These are phyloP conservation scores for Ceratobasidium sp. DNA, from an alignment of 1,284 basidiomycete genomes.

Conservation along the genomic window DNA sequence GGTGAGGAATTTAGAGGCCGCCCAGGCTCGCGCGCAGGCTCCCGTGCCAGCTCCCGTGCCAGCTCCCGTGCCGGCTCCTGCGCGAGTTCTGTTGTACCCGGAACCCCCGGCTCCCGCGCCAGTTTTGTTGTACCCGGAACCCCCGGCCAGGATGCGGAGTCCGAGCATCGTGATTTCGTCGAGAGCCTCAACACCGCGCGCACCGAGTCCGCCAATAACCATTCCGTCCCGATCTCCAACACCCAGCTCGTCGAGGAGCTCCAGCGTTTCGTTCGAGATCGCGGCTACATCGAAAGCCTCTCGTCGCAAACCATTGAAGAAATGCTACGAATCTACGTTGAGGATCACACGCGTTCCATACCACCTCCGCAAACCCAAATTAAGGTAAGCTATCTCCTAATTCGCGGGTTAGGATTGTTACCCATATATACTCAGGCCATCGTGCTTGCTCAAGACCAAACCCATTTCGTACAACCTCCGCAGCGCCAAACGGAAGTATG, in stretches of 20 bases:
- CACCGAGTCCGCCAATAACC: neutral
- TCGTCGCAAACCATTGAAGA: neutral
- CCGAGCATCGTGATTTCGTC: neutral
- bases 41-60: too few species aligned
- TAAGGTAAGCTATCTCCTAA: too few species aligned
- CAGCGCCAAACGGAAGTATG: constrained; percentile 7
- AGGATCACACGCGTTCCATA: neutral
- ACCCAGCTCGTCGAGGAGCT: neutral
- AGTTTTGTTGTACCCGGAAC: neutral
- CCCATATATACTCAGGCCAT: too few species aligned
- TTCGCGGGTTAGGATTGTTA: too few species aligned
- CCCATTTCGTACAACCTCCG: too few species aligned
- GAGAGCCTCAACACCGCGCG: neutral
- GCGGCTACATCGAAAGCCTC: neutral
- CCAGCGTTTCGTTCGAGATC: neutral
- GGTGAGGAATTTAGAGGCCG: too few species aligned
- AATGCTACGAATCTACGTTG: neutral
- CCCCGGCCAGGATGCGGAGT: neutral
- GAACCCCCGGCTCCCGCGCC: neutral
- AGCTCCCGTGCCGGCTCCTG: too few species aligned
- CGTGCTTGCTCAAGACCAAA: too few species aligned
- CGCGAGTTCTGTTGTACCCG: neutral
- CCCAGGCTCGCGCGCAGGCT: too few species aligned
- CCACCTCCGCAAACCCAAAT: constrained; percentile 4
- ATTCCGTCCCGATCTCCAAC: constrained; percentile 6